These are phyloP conservation scores for Apostasia shenzhenica DNA, from an alignment of 106 monocot genomes.

Conservation along the genomic window DNA sequence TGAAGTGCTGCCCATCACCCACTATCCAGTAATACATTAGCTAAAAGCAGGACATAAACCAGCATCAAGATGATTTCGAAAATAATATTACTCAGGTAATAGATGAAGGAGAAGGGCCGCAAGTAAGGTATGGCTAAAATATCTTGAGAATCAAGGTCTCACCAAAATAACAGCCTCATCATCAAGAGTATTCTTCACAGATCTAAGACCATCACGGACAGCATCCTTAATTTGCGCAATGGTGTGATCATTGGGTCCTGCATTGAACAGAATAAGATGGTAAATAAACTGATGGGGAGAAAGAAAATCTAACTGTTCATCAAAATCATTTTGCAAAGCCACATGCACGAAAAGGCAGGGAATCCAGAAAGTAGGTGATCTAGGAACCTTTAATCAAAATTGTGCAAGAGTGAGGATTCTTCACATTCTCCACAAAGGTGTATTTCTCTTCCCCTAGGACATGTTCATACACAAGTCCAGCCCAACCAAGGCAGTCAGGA, in stretches of 20 bases:
- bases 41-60: too few species aligned
- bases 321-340: neutral
- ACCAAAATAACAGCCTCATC: constrained; percentile 93
- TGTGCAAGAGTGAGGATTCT: constrained; percentile 87
- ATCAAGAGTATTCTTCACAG: constrained; percentile 94
- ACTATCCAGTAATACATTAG: too few species aligned
- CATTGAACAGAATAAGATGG: neutral
- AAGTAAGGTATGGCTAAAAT: too few species aligned
- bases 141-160: constrained; percentile 10
- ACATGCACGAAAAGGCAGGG: neutral
- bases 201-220: constrained; percentile 93
- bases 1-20: too few species aligned
- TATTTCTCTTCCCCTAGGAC: constrained; percentile 96
- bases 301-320: neutral
- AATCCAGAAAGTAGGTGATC: neutral
- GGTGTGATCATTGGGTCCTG: constrained; percentile 99
- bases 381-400: constrained; percentile 89
- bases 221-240: constrained; percentile 99
- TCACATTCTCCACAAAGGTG: constrained; percentile 95
- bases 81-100: too few species aligned
- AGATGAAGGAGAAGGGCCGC: too few species aligned
- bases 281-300: neutral
- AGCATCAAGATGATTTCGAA: too few species aligned
- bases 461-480: constrained; percentile 97
- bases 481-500: constrained; percentile 84